Conservation (phyloP, 192 early-diverging fungal species). For the Backusella morwellensis region DNA sequence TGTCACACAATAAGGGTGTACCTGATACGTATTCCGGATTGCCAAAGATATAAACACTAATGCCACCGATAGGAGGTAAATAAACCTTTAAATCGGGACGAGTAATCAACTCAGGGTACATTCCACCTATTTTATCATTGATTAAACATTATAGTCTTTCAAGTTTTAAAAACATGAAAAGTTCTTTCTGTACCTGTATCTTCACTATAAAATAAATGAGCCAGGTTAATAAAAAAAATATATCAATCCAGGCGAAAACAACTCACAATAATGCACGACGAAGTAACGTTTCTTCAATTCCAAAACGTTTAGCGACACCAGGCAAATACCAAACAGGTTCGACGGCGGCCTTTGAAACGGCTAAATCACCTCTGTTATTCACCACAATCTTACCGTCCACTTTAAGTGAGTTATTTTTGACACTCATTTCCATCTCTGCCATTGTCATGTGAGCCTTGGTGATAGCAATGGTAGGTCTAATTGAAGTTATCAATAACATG, state of each 20-base stretch:
- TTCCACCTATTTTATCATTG: slow-evolving; percentile 49
- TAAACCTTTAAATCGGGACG: slow-evolving; percentile 92
- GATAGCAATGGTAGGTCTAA: slow-evolving; percentile 88
- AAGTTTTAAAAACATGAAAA: background rate
- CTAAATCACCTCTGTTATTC: slow-evolving; percentile 75
- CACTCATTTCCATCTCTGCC: slow-evolving; percentile 80
- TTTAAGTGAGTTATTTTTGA: slow-evolving; percentile 56
- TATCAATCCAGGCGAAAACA: background rate
- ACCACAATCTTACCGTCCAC: slow-evolving; percentile 86
- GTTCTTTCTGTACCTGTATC: slow-evolving; percentile 62
- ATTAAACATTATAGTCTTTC: background rate
- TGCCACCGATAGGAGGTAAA: slow-evolving; percentile 89
- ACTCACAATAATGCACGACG: slow-evolving; percentile 83
- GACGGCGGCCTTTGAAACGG: slow-evolving; percentile 88
- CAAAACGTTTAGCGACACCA: slow-evolving; percentile 86
- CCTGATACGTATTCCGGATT: slow-evolving; percentile 71
- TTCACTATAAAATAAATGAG: slow-evolving; percentile 46
- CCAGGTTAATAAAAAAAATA: background rate
- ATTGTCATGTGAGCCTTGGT: slow-evolving; percentile 96
- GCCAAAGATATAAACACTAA: slow-evolving; percentile 94
- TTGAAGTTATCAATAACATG: background rate
- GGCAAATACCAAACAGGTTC: slow-evolving; percentile 96
- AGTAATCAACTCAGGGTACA: slow-evolving; percentile 95
- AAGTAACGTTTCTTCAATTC: slow-evolving; percentile 79
- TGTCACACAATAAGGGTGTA: slow-evolving; percentile 3